Evolutionary conservation across 2,329 filamentous ascomycete species (phyloP).

Genomic region (Aureobasidium mangrovei): DNA sequence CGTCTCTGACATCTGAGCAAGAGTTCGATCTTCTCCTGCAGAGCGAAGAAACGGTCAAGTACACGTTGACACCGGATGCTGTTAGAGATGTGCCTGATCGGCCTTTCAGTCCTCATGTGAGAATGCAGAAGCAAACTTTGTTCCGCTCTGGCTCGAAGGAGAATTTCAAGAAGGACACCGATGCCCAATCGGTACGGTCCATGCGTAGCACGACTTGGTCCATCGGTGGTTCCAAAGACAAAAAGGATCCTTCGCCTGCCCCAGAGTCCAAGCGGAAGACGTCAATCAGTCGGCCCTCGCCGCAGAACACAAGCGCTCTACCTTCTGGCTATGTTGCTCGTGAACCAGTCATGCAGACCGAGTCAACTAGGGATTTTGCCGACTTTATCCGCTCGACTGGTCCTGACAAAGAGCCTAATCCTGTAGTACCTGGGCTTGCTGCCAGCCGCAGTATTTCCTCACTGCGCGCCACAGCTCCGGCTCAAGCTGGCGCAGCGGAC

Average conservation of each 20-base stretch:
- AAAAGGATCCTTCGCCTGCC: neutral
- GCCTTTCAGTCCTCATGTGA: neutral
- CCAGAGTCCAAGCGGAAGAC: conserved; percentile 4
- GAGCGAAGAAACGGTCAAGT: conserved; percentile 41
- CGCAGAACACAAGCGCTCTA: conserved; percentile 25
- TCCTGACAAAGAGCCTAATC: conserved; percentile 37
- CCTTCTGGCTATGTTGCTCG: conserved; percentile 44
- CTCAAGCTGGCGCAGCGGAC: conserved; percentile 3
- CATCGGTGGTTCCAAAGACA: neutral
- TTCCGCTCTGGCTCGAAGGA: neutral
- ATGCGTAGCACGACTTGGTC: neutral
- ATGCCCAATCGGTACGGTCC: neutral
- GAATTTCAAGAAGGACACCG: neutral
- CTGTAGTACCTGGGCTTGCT: conserved; percentile 14
- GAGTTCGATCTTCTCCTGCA: conserved; percentile 42
- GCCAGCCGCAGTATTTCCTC: conserved; percentile 10
- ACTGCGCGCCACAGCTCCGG: conserved; percentile 5
- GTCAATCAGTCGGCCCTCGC: conserved; percentile 25
- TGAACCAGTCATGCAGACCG: conserved; percentile 61
- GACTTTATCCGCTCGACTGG: conserved; percentile 85
- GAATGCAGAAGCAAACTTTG: neutral
- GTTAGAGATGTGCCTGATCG: conserved; percentile 33
- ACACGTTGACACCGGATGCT: conserved; percentile 40
- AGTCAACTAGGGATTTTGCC: conserved; percentile 73
- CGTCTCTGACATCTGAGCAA: conserved; percentile 18